Base-by-base conservation (phyloP, 495 filamentous ascomycete genomes). In the Eremomyces bilateralis region DNA sequence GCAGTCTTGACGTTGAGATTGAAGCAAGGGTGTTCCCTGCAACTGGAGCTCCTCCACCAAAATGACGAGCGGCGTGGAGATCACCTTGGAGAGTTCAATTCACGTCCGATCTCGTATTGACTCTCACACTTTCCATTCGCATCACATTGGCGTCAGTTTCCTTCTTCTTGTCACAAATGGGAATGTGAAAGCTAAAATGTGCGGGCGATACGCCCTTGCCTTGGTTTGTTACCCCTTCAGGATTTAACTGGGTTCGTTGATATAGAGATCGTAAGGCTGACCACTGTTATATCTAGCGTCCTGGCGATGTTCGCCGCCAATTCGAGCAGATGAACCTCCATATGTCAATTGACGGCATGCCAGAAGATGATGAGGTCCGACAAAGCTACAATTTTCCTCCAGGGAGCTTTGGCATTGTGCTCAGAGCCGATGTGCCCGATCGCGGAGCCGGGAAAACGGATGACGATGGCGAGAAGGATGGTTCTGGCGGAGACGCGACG, bases 311-410 rank as follows among this genome's bases (percentile, higher is more conserved):
- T 33, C 73, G 70, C 22, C 66, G 61, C 29, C 71, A n/a, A n/a
- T n/a, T n/a, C n/a, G n/a, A 72, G 44, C 60, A 94, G 12, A 59
- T 76, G 49, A 60, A 78, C 34, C 63, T 80, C 40, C 58, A 79
- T 42, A 77, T 94, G 67, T 69, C 60, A 5, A 76, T 84, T 4
- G 65, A 79, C 36, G 76, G 88, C 29, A 73, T 67, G 3, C 78
- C 80, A 11, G 69, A 71, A 1, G 80, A 91, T 40, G 67, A 71
- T 16, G 69, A 71, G 20, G 66, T 79, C 2, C 64, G 78, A 31
- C 76, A 81, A 46, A 79, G 66, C 33, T 92, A 88, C 56, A 97
- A 97, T 49, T 88, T 97, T 45, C 81, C 88, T 0, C 88, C 88
- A 0, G 77, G 83, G 1, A 77, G 77, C 45, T 58, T 80, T 47